These are phyloP conservation scores for Zea mays DNA, from an alignment of 176 grass and related monocot genomes.

Conservation along the genomic window DNA sequence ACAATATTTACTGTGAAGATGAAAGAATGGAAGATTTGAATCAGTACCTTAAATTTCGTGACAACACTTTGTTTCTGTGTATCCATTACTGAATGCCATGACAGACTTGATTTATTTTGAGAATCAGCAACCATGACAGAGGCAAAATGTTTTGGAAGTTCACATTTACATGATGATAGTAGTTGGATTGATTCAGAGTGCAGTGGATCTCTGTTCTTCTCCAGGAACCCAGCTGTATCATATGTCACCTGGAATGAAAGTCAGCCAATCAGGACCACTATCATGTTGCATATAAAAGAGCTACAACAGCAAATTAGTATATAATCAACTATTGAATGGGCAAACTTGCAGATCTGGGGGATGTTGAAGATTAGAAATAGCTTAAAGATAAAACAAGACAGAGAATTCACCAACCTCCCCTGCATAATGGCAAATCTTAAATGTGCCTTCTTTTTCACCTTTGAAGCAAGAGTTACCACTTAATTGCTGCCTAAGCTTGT, in stretches of 20 bases:
- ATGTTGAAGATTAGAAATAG: constrained; percentile 6
- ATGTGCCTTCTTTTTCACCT: constrained; percentile 60
- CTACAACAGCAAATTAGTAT: constrained; percentile 10
- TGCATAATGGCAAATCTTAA: constrained; percentile 87
- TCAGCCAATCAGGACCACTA: neutral
- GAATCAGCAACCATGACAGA: constrained; percentile 57
- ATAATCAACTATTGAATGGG: neutral
- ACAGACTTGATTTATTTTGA: constrained; percentile 56
- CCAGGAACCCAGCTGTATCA: constrained; percentile 81
- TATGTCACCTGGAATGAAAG: constrained; percentile 73
- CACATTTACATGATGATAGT: constrained; percentile 62
- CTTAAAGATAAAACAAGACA: constrained; percentile 30
- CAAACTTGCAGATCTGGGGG: constrained; percentile 22
- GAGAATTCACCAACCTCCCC: constrained; percentile 73
- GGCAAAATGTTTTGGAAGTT: constrained; percentile 71
- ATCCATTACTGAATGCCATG: constrained; percentile 51
- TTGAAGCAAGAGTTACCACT: constrained; percentile 65
- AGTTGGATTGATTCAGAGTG: constrained; percentile 65
- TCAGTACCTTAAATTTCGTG: constrained; percentile 85
- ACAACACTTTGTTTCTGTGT: constrained; percentile 78
- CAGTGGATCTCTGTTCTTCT: constrained; percentile 91
- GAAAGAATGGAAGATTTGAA: constrained; percentile 27
- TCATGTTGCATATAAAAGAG: constrained; percentile 20
- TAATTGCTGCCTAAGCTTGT: constrained; percentile 85
- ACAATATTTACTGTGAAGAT: constrained; percentile 16